phyloP scores from a whole-genome alignment of 164 flowering plant species.

The Umbilicus rupestris region DNA sequence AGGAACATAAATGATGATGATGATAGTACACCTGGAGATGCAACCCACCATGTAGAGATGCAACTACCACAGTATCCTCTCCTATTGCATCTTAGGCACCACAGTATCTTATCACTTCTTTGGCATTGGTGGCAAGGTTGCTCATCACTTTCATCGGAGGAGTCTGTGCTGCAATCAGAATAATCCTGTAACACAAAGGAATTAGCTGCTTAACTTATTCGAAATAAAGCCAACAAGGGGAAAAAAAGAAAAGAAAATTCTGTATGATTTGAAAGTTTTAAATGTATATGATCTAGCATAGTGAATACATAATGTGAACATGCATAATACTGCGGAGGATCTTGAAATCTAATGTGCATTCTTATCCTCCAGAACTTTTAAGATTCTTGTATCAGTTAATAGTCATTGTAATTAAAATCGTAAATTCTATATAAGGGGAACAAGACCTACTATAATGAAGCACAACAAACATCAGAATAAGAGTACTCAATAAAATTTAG shows the following conservation, averaged over 20 bases:
- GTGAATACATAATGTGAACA: too few relatives aligned
- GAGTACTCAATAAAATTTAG: background rate
- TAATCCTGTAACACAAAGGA: constrained; percentile 31
- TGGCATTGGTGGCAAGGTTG: constrained; percentile 87
- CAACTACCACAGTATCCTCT: constrained; percentile 84
- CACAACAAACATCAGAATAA: too few relatives aligned
- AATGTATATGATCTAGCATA: background rate
- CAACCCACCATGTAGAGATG: constrained; percentile 65
- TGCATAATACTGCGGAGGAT: too few relatives aligned
- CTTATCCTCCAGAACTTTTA: too few relatives aligned
- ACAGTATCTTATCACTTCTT: constrained; percentile 47
- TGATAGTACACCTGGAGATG: background rate
- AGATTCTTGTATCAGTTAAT: too few relatives aligned
- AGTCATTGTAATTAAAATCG: too few relatives aligned
- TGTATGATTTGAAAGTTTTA: background rate
- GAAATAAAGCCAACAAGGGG: background rate
- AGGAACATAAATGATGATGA: background rate
- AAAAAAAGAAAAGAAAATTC: background rate
- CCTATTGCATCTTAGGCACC: constrained; percentile 77
- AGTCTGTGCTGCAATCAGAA: constrained; percentile 55
- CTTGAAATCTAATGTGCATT: too few relatives aligned
- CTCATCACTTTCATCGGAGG: constrained; percentile 64
- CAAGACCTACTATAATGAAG: too few relatives aligned
- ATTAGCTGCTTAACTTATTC: constrained; percentile 2
- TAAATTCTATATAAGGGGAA: too few relatives aligned